Evolutionary conservation across 441 rosid species (phyloP), one percentile per base, ranked within the genome.

Genomic region (Macaranga tanarius): DNA sequence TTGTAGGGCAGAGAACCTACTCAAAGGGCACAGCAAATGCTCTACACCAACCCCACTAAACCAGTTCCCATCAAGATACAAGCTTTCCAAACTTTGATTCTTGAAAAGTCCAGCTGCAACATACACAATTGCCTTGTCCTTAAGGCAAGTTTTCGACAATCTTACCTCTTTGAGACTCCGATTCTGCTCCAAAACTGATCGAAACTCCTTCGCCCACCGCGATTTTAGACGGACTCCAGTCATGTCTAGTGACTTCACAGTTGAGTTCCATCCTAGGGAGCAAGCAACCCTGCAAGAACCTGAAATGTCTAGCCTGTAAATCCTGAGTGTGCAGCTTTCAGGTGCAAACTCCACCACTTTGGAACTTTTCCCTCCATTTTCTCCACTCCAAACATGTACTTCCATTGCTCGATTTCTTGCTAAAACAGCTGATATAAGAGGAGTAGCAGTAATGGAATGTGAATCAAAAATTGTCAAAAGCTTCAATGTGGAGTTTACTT

Each of bases 21-120:
- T 92, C 84, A 95, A 76, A 47, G 97, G 99, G 76, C 97, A 92
- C 34, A 95, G 82, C 70, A 91, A 75, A 84, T 95, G 95, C 71
- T 89, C 96, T 0, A 91, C 84, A 38, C 91, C 98, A 23, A 88
- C 68, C 23, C 96, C 93, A 65, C 87, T 77, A 73, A 88, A 95
- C 83, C 91, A 69, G 75, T 95, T 92, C 40, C 96, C 98, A 72
- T 95, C 95, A 48, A 90, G 85, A 81, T 82, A 81, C 79, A 92
- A 81, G 73, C 85, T 87, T 78, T 90, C 84, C 83, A 92, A 80
- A 68, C 78, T 86, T 85, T 77, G 82, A 77, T 95, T 95, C 90
- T 85, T 89, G 79, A 95, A 92, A 17, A 91, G 85, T 69, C 96
- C 97, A 26, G 97, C 98, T 63, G 98, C 96, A 65, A 95, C 79